phyloP scores from a whole-genome alignment of 352 stramenopile species.

The Globisporangium emineosum region DNA sequence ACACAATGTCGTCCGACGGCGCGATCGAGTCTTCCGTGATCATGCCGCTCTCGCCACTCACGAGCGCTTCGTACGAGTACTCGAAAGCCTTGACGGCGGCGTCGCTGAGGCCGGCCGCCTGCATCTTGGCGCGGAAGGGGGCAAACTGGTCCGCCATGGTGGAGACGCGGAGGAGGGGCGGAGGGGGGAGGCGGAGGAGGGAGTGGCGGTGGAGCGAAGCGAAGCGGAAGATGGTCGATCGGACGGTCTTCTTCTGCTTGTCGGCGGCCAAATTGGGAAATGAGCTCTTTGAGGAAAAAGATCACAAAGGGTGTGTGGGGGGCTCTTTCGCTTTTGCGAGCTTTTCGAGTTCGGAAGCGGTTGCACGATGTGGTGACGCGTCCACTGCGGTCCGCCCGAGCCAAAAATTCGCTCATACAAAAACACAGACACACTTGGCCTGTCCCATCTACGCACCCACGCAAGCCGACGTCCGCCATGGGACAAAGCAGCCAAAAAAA shows the following conservation, averaged over 20 bases:
- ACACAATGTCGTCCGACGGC: constrained; percentile 73
- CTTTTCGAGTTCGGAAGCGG: not conserved
- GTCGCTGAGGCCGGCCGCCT: constrained; percentile 91
- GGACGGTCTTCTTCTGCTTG: constrained; percentile 12
- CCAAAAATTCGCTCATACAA: not conserved
- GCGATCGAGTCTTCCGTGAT: constrained; percentile 95
- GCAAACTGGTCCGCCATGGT: constrained; percentile 57
- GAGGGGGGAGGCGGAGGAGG: constrained; percentile 3
- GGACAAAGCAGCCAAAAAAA: not conserved
- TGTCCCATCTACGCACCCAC: not conserved
- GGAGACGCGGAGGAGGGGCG: constrained; percentile 4
- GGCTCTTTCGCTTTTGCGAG: not conserved
- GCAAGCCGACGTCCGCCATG: not conserved
- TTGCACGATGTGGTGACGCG: not conserved
- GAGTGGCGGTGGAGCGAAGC: not conserved
- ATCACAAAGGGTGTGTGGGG: too few species aligned
- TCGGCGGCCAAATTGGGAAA: constrained; percentile 18
- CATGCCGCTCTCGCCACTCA: constrained; percentile 94
- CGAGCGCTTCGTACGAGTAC: constrained; percentile 95
- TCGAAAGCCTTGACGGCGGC: constrained; percentile 98
- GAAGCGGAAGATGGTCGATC: constrained; percentile 10
- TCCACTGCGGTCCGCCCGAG: not conserved
- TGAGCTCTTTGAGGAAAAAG: constrained; percentile 3
- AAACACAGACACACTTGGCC: not conserved
- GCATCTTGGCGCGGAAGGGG: constrained; percentile 95